Evolutionary conservation across 2,329 filamentous ascomycete genomes (phyloP), one percentile per base, ranked within the genome.

Genomic region (Raffaelea ambrosiae): DNA sequence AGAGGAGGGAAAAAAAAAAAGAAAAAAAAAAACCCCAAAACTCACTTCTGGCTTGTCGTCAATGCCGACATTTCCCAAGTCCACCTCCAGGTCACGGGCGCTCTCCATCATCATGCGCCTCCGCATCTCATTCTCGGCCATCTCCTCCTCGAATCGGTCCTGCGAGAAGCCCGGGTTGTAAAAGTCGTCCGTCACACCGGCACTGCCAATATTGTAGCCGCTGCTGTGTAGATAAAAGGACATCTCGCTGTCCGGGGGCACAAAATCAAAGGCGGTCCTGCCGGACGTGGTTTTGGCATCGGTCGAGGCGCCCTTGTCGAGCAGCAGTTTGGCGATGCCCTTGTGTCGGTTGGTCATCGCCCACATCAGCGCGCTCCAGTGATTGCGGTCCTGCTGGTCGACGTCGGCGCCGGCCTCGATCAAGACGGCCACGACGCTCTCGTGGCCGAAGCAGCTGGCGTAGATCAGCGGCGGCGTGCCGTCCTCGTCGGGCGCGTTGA

Each of bases 31-130:
- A 3, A 33, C n/a, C 2, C 47, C 47, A 43, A 42, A 21, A 64
- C 76, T 58, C 68, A 89, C 88, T 73, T 97, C 93, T 46, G 90
- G 88, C 60, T 94, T 86, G 63, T 98, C 93, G 61, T 98, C 93
- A 58, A 98, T 83, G 26, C 93, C 93, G 48, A 98, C 79, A 58
- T 95, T 98, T 13, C 91, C 93, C 48, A 98, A 67, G 59, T 98
- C 93, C 39, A 98, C 93, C 65, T 98, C 93, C 33, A 98, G 73
- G 63, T 98, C 95, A 55, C 94, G 84, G 5, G 93, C 91, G 61
- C 93, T 98, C 63, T 98, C 93, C 80, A 94, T 93, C 91, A 97
- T 96, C 89, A 98, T 95, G 29, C 93, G 81, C 54, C 91, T 79
- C 61, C 91, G 88, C 78, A 96, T 81, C 65, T 97, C 93, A 57